Evolutionary conservation across 1,284 basidiomycete genomes (phyloP), one percentile per base, ranked within the genome.

Genomic region (Vanrija pseudolonga): DNA sequence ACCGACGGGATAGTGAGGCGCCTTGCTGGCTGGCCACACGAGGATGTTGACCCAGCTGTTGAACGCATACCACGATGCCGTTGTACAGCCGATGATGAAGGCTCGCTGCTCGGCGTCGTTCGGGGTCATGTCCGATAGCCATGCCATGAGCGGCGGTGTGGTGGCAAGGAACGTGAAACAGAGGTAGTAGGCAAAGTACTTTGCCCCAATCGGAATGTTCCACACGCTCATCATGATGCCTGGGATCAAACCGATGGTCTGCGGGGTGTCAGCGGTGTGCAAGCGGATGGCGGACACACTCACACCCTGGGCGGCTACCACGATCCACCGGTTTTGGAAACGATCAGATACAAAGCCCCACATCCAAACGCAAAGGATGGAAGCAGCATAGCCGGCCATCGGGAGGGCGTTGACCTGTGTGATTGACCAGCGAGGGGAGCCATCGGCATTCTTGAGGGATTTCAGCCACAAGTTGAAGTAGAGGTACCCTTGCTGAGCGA

Each of bases 391-490:
- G 40, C 55, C 55, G 4, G 37, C 51, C 38, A 57, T 51, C 44
- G 55, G 55, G 23, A 57, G 49, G 55, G 53, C 45, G 36, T 46
- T 50, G 24, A 57, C 51, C 47, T 53, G 44, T 4, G 51, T 40
- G 40, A 57, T 37, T 6, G 56, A 50, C 53, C 57, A 66, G 17
- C 59, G 47, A 12, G 44, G 42, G 9, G 47, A 40, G 7, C 64
- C 64, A 41, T 61, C 47, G 32, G 56, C 46, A 26, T 62, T 62
- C 37, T 28, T 60, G 22, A 66, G 57, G 18, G 50, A 56, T 50
- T 66, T 66, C 26, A 66, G 59, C 63, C 63, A 66, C 17, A 66
- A 52, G 53, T 64, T 66, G 63, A 66, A 66, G 48, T 60, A 66
- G 37, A 55, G 47, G 39, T 66, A 66, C 14, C 63, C 63, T 18